Conservation (phyloP, 1,139 yeast species). For the Protomyces arabidopsidicola region DNA sequence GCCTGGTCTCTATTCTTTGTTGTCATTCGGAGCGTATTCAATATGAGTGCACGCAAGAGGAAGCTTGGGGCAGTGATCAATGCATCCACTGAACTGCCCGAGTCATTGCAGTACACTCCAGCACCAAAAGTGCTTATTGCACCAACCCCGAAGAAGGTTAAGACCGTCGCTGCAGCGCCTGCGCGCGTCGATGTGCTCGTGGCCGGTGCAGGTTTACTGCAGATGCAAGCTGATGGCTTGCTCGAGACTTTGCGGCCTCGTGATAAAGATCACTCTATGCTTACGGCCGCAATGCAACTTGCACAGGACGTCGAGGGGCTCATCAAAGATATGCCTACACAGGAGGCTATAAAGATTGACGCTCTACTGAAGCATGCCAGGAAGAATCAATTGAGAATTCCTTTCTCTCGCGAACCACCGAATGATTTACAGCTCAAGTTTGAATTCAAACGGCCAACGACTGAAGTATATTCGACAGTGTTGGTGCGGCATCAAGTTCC, state of each 20-base stretch:
- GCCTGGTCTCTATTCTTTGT: too few relatives aligned
- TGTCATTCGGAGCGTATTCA: too few relatives aligned
- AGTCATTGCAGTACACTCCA: constrained; percentile 11
- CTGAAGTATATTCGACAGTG: neutral
- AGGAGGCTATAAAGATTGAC: neutral
- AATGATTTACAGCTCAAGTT: constrained; percentile 10
- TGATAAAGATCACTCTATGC: neutral
- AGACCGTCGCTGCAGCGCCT: neutral
- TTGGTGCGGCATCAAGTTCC: neutral
- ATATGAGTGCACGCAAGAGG: constrained; percentile 16
- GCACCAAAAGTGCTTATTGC: constrained; percentile 10
- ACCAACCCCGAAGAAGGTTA: constrained; percentile 18
- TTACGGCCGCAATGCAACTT: neutral
- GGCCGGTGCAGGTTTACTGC: neutral
- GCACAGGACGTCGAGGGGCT: neutral
- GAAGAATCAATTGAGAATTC: neutral
- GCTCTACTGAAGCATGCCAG: neutral
- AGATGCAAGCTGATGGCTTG: constrained; percentile 9
- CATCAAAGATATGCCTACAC: neutral
- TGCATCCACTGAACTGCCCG: constrained; percentile 15
- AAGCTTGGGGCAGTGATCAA: constrained; percentile 9
- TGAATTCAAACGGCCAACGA: neutral
- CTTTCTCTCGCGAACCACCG: neutral
- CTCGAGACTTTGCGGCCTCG: neutral
- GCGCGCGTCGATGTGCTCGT: neutral